A percentile compares a stretch with the other conserved stretches of the same genome.
Evolutionary conservation across 768 basidiomycete species (phyloP).

Genomic region (Clavulina sp.): DNA sequence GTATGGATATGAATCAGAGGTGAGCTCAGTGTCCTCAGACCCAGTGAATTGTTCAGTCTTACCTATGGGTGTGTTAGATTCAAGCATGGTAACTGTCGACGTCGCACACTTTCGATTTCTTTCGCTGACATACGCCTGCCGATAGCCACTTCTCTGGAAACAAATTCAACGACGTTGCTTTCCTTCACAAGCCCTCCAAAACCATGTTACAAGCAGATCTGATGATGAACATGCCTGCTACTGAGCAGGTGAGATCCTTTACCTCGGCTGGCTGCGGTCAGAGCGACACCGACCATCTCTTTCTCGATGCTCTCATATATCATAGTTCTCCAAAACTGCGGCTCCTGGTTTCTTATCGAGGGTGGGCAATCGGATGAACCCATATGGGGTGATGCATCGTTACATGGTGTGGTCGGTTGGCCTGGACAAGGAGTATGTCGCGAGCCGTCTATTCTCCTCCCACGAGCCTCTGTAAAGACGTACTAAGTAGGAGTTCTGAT

Average conservation of each 20-base stretch:
- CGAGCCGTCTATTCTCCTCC: background rate
- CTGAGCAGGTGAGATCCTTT: slow-evolving; percentile 19
- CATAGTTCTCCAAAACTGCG: background rate
- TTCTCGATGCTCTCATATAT: slow-evolving; percentile 2
- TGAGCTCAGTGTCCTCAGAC: slow-evolving; percentile 6
- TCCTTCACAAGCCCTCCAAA: slow-evolving; percentile 23
- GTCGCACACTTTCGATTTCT: background rate
- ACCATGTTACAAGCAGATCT: slow-evolving; percentile 28
- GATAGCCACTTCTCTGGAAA: slow-evolving; percentile 18
- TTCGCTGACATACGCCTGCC: background rate
- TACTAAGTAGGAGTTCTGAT: background rate
- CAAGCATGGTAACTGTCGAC: too few relatives aligned
- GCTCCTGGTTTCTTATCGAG: background rate
- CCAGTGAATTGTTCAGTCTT: background rate
- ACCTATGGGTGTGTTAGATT: background rate
- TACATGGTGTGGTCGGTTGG: background rate
- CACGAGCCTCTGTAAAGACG: background rate
- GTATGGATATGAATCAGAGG: slow-evolving; percentile 26
- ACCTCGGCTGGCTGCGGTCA: background rate
- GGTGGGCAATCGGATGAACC: background rate
- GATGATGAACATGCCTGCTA: slow-evolving; percentile 27
- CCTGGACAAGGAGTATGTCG: background rate
- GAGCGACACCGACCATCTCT: background rate
- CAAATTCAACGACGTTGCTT: slow-evolving; percentile 25
- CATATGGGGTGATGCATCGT: background rate